Evolutionary conservation across 345 rosid genomes (phyloP), one percentile per base, ranked within the genome.

Genomic region (Sisymbrium irio): DNA sequence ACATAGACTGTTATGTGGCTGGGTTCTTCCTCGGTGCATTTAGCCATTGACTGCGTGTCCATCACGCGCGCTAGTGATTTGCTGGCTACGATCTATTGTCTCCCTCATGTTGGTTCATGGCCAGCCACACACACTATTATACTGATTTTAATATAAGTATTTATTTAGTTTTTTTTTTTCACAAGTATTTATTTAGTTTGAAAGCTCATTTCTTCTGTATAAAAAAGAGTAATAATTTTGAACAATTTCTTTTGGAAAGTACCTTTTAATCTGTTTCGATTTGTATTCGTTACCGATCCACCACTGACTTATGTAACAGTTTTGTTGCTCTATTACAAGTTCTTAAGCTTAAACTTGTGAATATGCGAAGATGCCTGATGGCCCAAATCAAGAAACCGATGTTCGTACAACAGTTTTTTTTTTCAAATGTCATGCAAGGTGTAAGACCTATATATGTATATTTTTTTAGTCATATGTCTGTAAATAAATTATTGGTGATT

Each of bases 31-130:
- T 60, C 36, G 19, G 28, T 35, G 17, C 32, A 46, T 32, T 20
- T 32, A 49, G 46, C 20, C 74, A 61, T 75, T 75, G 70, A 63
- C 64, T 54, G 3, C 62, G 76, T 40, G 36, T 37, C 1, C 0
- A 6, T 30, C 30, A 74, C 67, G 63, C 67, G 37, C 74, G 64
- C 46, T 42, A 8, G 37, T 50, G 57, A 41, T 42, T 40, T 20
- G 50, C 41, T 75, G 63, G 74, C 63, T 40, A 51, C 17, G 25
- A 28, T 0, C 68, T 59, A 67, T 39, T 75, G 68, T 22, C 25
- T 30, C 40, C n/a, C n/a, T n/a, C 18, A 46, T 58, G 54, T 49
- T 66, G 62, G 62, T 60, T 50, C 74, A 50, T 13, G 69, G 33
- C 56, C 62, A 75, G 40, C 79, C 79, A 59, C 74, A 51, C 49